These are phyloP conservation scores for Flammula alnicola DNA, from an alignment of 1,284 basidiomycete genomes.

Conservation along the genomic window DNA sequence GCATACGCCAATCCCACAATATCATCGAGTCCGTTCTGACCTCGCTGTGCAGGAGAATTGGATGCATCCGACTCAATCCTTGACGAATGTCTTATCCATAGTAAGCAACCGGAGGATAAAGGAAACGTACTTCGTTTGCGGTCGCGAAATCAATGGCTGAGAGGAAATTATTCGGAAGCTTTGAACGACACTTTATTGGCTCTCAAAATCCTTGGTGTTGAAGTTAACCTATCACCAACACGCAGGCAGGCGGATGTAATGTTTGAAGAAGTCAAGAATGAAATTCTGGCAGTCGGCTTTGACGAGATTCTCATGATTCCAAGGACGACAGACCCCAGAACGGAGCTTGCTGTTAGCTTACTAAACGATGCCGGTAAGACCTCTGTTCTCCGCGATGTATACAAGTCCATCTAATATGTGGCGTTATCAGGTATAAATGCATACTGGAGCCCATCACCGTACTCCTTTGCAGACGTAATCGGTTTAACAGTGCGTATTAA, in stretches of 20 bases:
- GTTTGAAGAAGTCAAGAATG: constrained; percentile 72
- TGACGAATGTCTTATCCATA: constrained; percentile 53
- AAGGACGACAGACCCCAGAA: constrained; percentile 57
- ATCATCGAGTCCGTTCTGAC: not conserved
- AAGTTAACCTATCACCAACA: constrained; percentile 57
- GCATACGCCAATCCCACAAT: constrained; percentile 29
- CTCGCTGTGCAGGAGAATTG: constrained; percentile 49
- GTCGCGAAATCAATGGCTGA: constrained; percentile 65
- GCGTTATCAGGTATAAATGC: constrained; percentile 58
- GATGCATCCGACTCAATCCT: constrained; percentile 54
- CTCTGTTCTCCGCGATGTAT: not conserved
- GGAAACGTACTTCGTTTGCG: constrained; percentile 61
- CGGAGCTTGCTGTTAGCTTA: constrained; percentile 64
- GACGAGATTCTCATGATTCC: constrained; percentile 67
- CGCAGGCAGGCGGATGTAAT: constrained; percentile 57
- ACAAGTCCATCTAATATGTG: not conserved
- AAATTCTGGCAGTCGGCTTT: constrained; percentile 69
- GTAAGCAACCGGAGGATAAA: constrained; percentile 55
- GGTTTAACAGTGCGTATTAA: constrained; percentile 60
- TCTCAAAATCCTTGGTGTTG: constrained; percentile 63
- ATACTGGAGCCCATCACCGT: constrained; percentile 64
- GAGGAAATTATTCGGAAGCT: constrained; percentile 58
- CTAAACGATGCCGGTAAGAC: constrained; percentile 67
- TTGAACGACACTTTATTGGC: constrained; percentile 62
- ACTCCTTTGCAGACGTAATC: constrained; percentile 62